These are phyloP conservation scores for Phytophthora constricta DNA, from an alignment of 352 stramenopile species.

Conservation along the genomic window DNA sequence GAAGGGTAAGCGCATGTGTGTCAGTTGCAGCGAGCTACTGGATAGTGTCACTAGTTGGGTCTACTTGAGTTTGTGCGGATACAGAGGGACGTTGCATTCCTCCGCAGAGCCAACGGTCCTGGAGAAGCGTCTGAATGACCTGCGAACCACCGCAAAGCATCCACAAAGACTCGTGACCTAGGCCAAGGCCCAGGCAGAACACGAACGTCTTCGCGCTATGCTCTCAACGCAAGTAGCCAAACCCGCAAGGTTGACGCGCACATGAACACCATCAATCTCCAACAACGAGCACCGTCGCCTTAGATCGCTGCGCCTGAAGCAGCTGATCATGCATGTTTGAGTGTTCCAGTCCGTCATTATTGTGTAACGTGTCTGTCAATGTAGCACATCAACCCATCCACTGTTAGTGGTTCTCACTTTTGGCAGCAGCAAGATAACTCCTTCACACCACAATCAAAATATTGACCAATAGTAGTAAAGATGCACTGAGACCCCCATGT, in stretches of 20 bases:
- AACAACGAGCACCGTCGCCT: conserved; percentile 9
- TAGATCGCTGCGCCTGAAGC: conserved; percentile 5
- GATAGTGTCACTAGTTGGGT: conserved; percentile 21
- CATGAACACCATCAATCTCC: conserved; percentile 21
- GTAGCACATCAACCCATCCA: conserved; percentile 6
- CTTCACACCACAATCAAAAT: neutral
- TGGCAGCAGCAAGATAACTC: neutral
- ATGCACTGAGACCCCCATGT: neutral
- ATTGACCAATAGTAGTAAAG: neutral
- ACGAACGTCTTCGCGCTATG: conserved; percentile 47
- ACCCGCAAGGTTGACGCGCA: conserved; percentile 49
- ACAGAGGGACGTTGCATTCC: conserved; percentile 54
- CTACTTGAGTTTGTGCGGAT: conserved; percentile 2
- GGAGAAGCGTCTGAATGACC: conserved; percentile 40
- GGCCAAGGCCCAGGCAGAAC: conserved; percentile 43
- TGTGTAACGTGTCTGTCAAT: conserved; percentile 11
- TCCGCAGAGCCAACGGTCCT: conserved; percentile 43
- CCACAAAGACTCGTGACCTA: conserved; percentile 22
- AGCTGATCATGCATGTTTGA: conserved; percentile 10
- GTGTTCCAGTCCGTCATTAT: too few species aligned
- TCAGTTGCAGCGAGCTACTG: neutral
- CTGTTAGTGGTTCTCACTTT: too few species aligned
- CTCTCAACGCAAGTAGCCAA: conserved; percentile 48
- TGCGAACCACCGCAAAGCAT: conserved; percentile 32
- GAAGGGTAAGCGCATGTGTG: conserved; percentile 40